phyloP scores from a whole-genome alignment of 768 basidiomycete species.

The Flagelloscypha sp. region DNA sequence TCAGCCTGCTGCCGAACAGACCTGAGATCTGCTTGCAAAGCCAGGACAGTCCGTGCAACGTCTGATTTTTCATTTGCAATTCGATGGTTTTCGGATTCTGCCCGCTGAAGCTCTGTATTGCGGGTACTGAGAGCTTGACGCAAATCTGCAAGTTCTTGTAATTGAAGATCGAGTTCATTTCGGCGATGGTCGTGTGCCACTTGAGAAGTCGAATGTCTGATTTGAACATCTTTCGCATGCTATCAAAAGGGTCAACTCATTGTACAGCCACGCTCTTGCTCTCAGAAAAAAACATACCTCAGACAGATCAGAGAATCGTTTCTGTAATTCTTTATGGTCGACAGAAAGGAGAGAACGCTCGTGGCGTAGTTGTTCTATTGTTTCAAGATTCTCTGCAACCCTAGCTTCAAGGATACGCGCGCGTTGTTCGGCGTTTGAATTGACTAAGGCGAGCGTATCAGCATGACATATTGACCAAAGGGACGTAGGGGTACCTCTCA shows the following conservation, averaged over 20 bases:
- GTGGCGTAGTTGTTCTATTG: conserved; percentile 67
- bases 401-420: conserved; percentile 59
- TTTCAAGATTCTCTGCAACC: conserved; percentile 59
- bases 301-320: conserved; percentile 53
- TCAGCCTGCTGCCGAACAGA: conserved; percentile 74
- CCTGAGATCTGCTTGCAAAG: conserved; percentile 63
- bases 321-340: conserved; percentile 70
- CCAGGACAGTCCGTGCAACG: conserved; percentile 56
- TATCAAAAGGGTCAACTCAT: conserved; percentile 15
- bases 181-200: conserved; percentile 64
- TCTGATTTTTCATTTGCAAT: conserved; percentile 55
- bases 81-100: conserved; percentile 56
- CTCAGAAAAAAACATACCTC: conserved; percentile 39
- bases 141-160: conserved; percentile 71
- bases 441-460: conserved; percentile 32
- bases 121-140: conserved; percentile 55
- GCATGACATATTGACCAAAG: background rate
- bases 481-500: conserved; percentile 45
- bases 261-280: background rate
- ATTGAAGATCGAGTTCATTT: conserved; percentile 64
- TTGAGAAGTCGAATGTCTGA: conserved; percentile 52
- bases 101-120: conserved; percentile 52
- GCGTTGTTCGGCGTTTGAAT: conserved; percentile 64
- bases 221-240: conserved; percentile 55
- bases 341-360: conserved; percentile 62